Evolutionary conservation across 345 rosid genomes (phyloP), one percentile per base, ranked within the genome.

Genomic region (Murraya paniculata): DNA sequence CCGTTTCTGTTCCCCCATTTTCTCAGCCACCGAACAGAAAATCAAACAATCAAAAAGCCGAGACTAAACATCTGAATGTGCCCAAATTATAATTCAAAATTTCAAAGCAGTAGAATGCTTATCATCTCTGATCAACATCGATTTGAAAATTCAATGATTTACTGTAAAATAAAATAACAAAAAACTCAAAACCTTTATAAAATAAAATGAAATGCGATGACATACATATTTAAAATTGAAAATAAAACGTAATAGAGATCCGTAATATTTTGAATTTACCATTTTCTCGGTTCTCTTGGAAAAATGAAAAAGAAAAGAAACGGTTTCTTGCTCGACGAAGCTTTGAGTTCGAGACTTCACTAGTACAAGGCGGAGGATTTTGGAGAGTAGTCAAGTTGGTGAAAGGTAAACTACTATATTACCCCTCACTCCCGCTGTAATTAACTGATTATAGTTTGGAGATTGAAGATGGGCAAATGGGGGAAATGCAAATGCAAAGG

Each of bases 391-490:
- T 74, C 19, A 10, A 28, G 27, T 7, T 13, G 21, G 59, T 11
- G 30, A 10, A 21, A 27, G 0, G 1, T 9, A 28, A 60, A 74
- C 22, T 74, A 74, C 69, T 6, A 8, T 2, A 10, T 9, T 62
- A 28, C 24, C 69, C 68, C 69, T 38, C 2, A 0, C 8, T 31
- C 33, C 27, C 2, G 13, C 22, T 14, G 24, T 2, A 16, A 41
- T n/a, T n/a, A n/a, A n/a, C n/a, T n/a, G n/a, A n/a, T n/a, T 45
- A 45, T 45, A 45, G 7, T 7, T 6, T 24, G 33, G 33, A 14
- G 14, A 1, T 6, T 6, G 4, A 2, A 0, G 21, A 6, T 1
- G 2, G 8, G 2, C 1, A 30, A 3, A n/a, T n/a, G n/a, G n/a
- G n/a, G n/a, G n/a, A n/a, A n/a, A n/a, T n/a, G n/a, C n/a, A n/a